A percentile compares a stretch with the other conserved stretches of the same genome.
phyloP scores from a whole-genome alignment of 495 filamentous ascomycete species.

The Podospora pseudoanserina region DNA sequence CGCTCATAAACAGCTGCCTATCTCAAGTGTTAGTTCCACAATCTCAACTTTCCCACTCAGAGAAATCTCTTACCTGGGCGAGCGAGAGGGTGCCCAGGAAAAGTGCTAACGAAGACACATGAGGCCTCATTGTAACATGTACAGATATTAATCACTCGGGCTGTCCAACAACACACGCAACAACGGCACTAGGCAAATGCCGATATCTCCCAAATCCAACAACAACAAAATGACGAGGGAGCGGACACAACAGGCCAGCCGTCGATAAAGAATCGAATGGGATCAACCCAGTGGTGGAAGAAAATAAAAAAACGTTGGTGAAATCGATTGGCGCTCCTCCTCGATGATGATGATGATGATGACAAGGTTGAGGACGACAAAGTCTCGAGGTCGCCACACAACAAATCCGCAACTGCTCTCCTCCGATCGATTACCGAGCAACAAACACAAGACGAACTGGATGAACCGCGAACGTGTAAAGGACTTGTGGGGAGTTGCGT shows the following conservation, averaged over 20 bases:
- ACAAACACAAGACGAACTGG: neutral
- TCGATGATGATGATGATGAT: slow-evolving; percentile 14
- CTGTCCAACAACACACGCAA: slow-evolving; percentile 8
- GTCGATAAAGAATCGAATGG: slow-evolving; percentile 25
- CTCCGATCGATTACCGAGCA: neutral
- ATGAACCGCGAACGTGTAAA: neutral
- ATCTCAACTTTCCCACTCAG: neutral
- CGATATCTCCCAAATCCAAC: neutral
- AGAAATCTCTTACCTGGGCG: slow-evolving; percentile 36
- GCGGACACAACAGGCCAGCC: slow-evolving; percentile 36
- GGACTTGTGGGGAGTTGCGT: slow-evolving; percentile 6
- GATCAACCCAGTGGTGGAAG: slow-evolving; percentile 27
- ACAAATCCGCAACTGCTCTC: neutral
- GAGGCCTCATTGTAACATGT: slow-evolving; percentile 38
- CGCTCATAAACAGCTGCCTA: slow-evolving; percentile 38
- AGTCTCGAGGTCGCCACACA: neutral
- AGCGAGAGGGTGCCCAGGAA: slow-evolving; percentile 37
- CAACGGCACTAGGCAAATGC: neutral
- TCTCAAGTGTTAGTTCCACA: neutral
- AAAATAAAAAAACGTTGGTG: neutral
- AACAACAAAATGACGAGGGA: slow-evolving; percentile 8
- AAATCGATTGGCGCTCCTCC: neutral
- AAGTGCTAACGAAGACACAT: slow-evolving; percentile 32
- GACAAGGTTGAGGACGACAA: neutral
- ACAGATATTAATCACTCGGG: neutral